Base-by-base conservation (phyloP, 345 rosid genomes). In the Hevea brasiliensis region DNA sequence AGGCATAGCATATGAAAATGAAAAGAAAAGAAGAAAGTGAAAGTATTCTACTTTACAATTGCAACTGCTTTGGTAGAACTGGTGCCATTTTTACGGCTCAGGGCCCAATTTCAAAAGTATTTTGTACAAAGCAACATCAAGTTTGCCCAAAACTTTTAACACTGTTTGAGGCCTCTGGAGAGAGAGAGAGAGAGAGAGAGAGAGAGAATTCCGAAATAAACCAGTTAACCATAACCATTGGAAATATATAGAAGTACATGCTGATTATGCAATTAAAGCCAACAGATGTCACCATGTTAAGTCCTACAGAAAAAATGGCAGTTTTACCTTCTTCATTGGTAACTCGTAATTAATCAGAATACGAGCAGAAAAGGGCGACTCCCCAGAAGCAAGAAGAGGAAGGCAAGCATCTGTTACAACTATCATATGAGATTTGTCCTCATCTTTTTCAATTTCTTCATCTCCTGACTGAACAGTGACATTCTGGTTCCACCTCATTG, bases 401-500 rank as follows among this genome's bases (percentile, higher is more conserved):
- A 94, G 96, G 80, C 97, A 94, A 65, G 89, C 85, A 81, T 92
- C 97, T 0, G 97, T 92, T 17, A 87, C 89, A 35, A 94, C 91
- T 35, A 90, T 82, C 83, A 92, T 71, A 78, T 79, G 83, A 35
- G 97, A 90, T 77, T 86, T 88, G 40, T 70, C 81, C 55, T 85
- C 89, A 27, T 80, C 85, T 67, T 82, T 74, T 56, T 64, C 83
- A 3, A 41, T 68, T 67, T 78, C 89, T 42, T 76, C 83, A 21
- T 82, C 86, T 55, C 73, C 84, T 40, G 56, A 78, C 74, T 83
- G 86, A 29, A 66, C 81, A 10, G 32, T 48, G 37, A 70, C 72
- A 68, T 65, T 86, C 65, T 84, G 90, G 73, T 80, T 89, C 97
- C 97, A 94, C 4, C 61, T 80, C 41, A 73, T 40, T 29, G 89